A percentile compares a stretch with the other conserved stretches of the same genome.
phyloP scores from a whole-genome alignment of 1,284 basidiomycete genomes.

The Neotropicomus parvogracilis region DNA sequence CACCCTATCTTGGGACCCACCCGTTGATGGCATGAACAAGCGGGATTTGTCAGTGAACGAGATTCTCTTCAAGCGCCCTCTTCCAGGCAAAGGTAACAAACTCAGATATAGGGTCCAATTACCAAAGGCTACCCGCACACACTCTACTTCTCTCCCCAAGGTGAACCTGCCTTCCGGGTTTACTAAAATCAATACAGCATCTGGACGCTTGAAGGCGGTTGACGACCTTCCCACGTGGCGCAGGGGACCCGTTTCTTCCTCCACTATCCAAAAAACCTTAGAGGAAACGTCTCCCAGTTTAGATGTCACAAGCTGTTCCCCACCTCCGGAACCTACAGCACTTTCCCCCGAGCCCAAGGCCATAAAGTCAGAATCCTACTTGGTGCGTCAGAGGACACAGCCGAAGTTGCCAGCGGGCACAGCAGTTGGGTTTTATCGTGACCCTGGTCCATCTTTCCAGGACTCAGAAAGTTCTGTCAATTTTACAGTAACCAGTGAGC shows the following conservation, averaged over 20 bases:
- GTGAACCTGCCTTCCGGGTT: conserved; percentile 44
- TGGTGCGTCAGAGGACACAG: conserved; percentile 30
- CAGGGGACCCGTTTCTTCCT: conserved; percentile 31
- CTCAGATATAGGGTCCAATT: conserved; percentile 52
- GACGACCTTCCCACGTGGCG: conserved; percentile 62
- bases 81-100: conserved; percentile 41
- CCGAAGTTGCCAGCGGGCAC: conserved; percentile 53
- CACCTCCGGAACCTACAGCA: conserved; percentile 19
- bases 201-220: conserved; percentile 47
- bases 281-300: conserved; percentile 19
- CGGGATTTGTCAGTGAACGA: conserved; percentile 68
- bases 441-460: conserved; percentile 46
- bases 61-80: conserved; percentile 57
- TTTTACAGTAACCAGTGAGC: conserved; percentile 74
- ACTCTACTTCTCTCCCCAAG: conserved; percentile 32
- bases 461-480: conserved; percentile 48
- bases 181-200: conserved; percentile 27
- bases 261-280: conserved; percentile 7
- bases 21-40: conserved; percentile 61
- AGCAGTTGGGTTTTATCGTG: conserved; percentile 68
- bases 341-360: conserved; percentile 9
- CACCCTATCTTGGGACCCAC: conserved; percentile 72
- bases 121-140: conserved; percentile 37
- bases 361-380: conserved; percentile 19
- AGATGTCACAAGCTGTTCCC: conserved; percentile 31